Evolutionary conservation across 2,329 filamentous ascomycete genomes (phyloP).

Genomic region (Pezizomycotina sp.): DNA sequence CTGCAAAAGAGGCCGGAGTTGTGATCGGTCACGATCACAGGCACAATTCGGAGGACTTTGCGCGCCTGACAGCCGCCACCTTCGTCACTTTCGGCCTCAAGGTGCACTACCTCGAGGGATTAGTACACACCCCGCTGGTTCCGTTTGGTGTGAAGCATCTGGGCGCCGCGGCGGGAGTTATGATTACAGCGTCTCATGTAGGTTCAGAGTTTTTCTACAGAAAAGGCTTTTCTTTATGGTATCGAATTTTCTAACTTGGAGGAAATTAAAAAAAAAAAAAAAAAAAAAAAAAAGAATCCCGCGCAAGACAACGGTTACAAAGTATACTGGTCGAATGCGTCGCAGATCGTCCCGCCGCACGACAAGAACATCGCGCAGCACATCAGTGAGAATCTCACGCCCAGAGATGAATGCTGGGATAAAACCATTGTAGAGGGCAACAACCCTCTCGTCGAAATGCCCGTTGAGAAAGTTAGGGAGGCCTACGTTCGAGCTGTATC

Average conservation of each 20-base stretch:
- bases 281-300: no score
- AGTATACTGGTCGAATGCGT: conserved; percentile 49
- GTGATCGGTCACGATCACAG: conserved; percentile 48
- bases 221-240: no score
- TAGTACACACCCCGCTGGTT: conserved; percentile 44
- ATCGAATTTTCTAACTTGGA: no score
- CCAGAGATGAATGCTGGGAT: conserved; percentile 32
- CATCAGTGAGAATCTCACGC: conserved; percentile 40
- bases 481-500: conserved; percentile 30
- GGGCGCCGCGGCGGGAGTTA: conserved; percentile 39
- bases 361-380: conserved; percentile 42
- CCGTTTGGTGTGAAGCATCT: conserved; percentile 42
- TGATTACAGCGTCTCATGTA: conserved; percentile 47
- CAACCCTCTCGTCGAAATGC: conserved; percentile 29
- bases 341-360: conserved; percentile 48
- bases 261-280: no score
- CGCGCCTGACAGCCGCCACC: conserved; percentile 41
- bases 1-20: conserved; percentile 31
- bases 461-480: conserved; percentile 31
- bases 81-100: conserved; percentile 42
- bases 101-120: conserved; percentile 42
- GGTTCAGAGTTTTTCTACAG: conserved; percentile 22
- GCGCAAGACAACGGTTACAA: conserved; percentile 51
- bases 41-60: conserved; percentile 46
- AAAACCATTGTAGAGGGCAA: conserved; percentile 30